phyloP scores from a whole-genome alignment of 495 filamentous ascomycete species.

The Friedmanniomyces simplex region DNA sequence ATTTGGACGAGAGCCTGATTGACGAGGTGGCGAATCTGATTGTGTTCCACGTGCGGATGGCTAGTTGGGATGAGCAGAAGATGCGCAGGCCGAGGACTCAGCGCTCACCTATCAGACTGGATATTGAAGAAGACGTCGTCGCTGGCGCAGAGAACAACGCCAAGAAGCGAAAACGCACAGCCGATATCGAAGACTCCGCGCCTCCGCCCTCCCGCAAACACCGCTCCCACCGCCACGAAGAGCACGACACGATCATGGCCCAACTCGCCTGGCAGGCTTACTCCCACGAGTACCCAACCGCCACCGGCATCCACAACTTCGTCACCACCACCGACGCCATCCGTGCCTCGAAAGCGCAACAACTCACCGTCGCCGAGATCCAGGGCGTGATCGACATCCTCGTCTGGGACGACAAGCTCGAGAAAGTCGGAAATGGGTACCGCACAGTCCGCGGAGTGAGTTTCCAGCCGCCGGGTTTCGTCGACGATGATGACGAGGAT shows the following conservation, averaged over 20 bases:
- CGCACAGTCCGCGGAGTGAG: slow-evolving; percentile 33
- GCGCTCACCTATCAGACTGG: neutral
- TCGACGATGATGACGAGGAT: slow-evolving; percentile 37
- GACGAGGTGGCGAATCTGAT: slow-evolving; percentile 56
- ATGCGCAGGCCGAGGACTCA: neutral
- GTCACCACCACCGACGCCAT: slow-evolving; percentile 54
- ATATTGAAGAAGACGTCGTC: neutral
- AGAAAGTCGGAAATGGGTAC: slow-evolving; percentile 31
- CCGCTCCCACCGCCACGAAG: slow-evolving; percentile 28
- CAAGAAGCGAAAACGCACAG: slow-evolving; percentile 19
- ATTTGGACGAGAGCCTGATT: slow-evolving; percentile 80
- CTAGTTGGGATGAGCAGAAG: slow-evolving; percentile 42
- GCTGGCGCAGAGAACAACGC: neutral
- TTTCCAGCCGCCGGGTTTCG: slow-evolving; percentile 30
- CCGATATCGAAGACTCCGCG: slow-evolving; percentile 9
- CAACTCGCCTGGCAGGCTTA: slow-evolving; percentile 55
- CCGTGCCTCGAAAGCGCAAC: slow-evolving; percentile 41
- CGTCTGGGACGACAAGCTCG: slow-evolving; percentile 68
- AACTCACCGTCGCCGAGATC: slow-evolving; percentile 60
- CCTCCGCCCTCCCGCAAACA: slow-evolving; percentile 1
- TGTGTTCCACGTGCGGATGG: slow-evolving; percentile 56
- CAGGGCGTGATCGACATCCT: slow-evolving; percentile 74
- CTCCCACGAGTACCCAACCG: slow-evolving; percentile 65
- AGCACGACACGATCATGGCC: slow-evolving; percentile 17
- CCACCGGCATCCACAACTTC: slow-evolving; percentile 56